These are phyloP conservation scores for Boletales sp. DNA, from an alignment of 768 basidiomycete genomes.

Conservation along the genomic window DNA sequence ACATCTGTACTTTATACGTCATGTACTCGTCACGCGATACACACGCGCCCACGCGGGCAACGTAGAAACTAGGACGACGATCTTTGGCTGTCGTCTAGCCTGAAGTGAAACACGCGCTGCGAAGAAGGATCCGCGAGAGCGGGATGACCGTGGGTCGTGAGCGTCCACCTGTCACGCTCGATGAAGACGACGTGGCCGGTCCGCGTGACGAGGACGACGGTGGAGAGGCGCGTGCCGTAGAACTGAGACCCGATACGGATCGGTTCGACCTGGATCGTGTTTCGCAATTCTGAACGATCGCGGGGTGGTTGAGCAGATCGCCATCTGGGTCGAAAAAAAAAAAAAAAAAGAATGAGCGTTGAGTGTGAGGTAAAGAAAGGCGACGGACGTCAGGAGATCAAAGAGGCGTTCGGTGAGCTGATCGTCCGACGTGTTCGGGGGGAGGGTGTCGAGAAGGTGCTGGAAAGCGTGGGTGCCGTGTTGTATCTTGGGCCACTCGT, in stretches of 20 bases:
- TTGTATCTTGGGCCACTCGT: constrained; percentile 72
- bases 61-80: constrained; percentile 22
- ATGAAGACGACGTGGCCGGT: constrained; percentile 61
- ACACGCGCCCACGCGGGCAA: constrained; percentile 10
- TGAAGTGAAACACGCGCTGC: constrained; percentile 53
- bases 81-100: constrained; percentile 18
- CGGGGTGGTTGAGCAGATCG: constrained; percentile 37
- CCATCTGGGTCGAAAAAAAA: constrained; percentile 13
- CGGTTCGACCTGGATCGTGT: constrained; percentile 64
- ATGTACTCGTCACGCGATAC: constrained; percentile 26
- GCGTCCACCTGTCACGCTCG: constrained; percentile 67
- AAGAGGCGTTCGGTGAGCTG: constrained; percentile 59
- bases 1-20: constrained; percentile 31
- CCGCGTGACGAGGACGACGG: constrained; percentile 61
- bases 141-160: constrained; percentile 38
- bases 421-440: constrained; percentile 41
- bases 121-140: constrained; percentile 37
- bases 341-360: background rate
- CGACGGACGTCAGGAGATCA: constrained; percentile 63
- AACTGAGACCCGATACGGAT: constrained; percentile 24
- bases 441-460: constrained; percentile 37
- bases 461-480: constrained; percentile 51
- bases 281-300: constrained; percentile 51
- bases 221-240: constrained; percentile 74
- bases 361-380: background rate